Evolutionary conservation across 2,329 filamentous ascomycete genomes (phyloP).

Genomic region (Fusarium sp.): DNA sequence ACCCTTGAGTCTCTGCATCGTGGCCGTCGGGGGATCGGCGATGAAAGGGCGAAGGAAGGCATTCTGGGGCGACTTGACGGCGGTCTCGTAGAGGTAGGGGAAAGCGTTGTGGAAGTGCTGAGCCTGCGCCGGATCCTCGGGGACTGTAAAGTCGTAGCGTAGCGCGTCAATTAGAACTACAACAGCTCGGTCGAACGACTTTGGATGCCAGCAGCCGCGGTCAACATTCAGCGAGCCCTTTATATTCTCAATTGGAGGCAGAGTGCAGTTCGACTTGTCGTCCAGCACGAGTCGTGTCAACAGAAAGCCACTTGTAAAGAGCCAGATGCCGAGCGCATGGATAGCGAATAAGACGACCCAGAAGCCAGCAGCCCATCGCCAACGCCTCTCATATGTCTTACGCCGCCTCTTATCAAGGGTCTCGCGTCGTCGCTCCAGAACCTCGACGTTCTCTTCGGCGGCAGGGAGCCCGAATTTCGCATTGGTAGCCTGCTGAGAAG

Average conservation of each 20-base stretch:
- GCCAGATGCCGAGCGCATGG: constrained; percentile 84
- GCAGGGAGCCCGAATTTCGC: constrained; percentile 49
- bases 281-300: constrained; percentile 86
- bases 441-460: constrained; percentile 53
- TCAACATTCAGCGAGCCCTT: constrained; percentile 60
- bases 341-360: constrained; percentile 79
- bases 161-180: constrained; percentile 93
- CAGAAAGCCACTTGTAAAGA: constrained; percentile 96
- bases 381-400: constrained; percentile 64
- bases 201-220: constrained; percentile 94
- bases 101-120: constrained; percentile 85
- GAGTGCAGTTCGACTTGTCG: constrained; percentile 77
- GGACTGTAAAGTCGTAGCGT: constrained; percentile 96
- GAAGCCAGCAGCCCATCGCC: constrained; percentile 73
- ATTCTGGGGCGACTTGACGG: constrained; percentile 78
- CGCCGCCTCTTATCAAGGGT: constrained; percentile 64
- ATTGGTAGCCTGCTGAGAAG: constrained; percentile 56
- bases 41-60: constrained; percentile 96
- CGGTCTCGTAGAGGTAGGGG: constrained; percentile 87
- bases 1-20: constrained; percentile 91
- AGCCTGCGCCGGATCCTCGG: constrained; percentile 62
- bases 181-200: constrained; percentile 91
- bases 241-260: constrained; percentile 72
- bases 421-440: constrained; percentile 60
- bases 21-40: constrained; percentile 94